A percentile compares a stretch with the other conserved stretches of the same genome.
phyloP scores from a whole-genome alignment of 192 early-diverging fungal species.

The Backusella tuberculispora region DNA sequence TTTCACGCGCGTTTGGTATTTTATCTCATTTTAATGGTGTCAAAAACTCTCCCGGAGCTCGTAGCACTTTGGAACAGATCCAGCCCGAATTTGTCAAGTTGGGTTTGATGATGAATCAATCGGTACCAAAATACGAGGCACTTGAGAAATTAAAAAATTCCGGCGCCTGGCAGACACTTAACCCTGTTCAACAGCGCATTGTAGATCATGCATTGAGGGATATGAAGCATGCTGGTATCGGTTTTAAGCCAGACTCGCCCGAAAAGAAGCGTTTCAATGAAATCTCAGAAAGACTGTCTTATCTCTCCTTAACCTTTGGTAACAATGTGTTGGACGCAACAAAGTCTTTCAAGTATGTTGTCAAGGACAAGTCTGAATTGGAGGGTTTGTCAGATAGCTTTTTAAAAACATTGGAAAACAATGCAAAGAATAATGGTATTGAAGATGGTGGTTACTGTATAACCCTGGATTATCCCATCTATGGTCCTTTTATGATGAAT shows the following conservation, averaged over 20 bases:
- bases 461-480: slow-evolving; percentile 57
- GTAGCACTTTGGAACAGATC: slow-evolving; percentile 51
- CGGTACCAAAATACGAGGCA: slow-evolving; percentile 55
- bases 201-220: slow-evolving; percentile 48
- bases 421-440: slow-evolving; percentile 44
- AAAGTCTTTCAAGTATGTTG: slow-evolving; percentile 51
- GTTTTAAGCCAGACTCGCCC: slow-evolving; percentile 41
- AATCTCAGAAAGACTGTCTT: slow-evolving; percentile 51
- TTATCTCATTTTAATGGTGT: slow-evolving; percentile 57
- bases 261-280: slow-evolving; percentile 56
- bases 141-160: slow-evolving; percentile 46
- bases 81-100: slow-evolving; percentile 56
- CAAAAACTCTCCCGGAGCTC: slow-evolving; percentile 54
- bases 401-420: slow-evolving; percentile 46
- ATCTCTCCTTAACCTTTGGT: slow-evolving; percentile 52
- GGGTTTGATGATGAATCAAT: slow-evolving; percentile 58
- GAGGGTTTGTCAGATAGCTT: slow-evolving; percentile 51
- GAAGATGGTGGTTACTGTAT: slow-evolving; percentile 52
- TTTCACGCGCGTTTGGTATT: slow-evolving; percentile 53
- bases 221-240: slow-evolving; percentile 58
- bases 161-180: slow-evolving; percentile 41
- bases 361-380: slow-evolving; percentile 45
- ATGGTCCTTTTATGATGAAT: slow-evolving; percentile 61
- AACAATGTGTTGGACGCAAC: slow-evolving; percentile 63
- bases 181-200: slow-evolving; percentile 56